Base-by-base conservation (phyloP, 306 rosid species). In the Glycine tomentella region DNA sequence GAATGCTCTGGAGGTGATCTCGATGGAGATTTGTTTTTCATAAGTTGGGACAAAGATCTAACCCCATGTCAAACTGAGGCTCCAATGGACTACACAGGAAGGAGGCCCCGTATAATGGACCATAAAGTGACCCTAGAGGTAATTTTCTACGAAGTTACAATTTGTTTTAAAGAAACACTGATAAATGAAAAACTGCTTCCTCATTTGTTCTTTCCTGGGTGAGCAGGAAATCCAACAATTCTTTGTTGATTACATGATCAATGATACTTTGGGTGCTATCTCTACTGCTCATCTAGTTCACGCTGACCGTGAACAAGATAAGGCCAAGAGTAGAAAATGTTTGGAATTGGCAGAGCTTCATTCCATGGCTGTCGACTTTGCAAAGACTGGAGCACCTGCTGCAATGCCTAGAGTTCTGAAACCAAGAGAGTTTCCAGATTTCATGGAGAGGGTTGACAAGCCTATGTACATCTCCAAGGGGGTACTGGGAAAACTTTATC, bases 1-100 rank as follows among this genome's bases (percentile, higher is more conserved):
- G 99, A 95, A 87, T 95, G 99, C 87, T 95, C 99, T 9, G 99
- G 99, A 4, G 99, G 97, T 38, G 99, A 95, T 85, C 97, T 95
- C 76, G 99, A 95, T 74, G 99, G 99, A 65, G 99, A 95, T 85
- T 88, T 89, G 76, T 95, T 71, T 86, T 95, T 93, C 87, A 78
- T 95, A 74, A 91, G 97, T 78, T 95, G 99, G 99, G 99, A 93
- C 61, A 53, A 72, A 68, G 86, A 68, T 87, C 86, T 95, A 36
- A 87, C 90, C 71, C 99, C 99, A 38, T 33, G 83, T 80, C 56
- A 65, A 80, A 86, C 87, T n/a, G 91, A 83, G 59, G 49, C 88
- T 15, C 97, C 99, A 6, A 91, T 93, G 99, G 98, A 91, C 84
- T 93, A 90, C 81, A 83, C 90, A 9, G 95, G 92, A 67, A 84